Base-by-base conservation (phyloP, 1,139 yeast genomes). In the Pichia sp. region DNA sequence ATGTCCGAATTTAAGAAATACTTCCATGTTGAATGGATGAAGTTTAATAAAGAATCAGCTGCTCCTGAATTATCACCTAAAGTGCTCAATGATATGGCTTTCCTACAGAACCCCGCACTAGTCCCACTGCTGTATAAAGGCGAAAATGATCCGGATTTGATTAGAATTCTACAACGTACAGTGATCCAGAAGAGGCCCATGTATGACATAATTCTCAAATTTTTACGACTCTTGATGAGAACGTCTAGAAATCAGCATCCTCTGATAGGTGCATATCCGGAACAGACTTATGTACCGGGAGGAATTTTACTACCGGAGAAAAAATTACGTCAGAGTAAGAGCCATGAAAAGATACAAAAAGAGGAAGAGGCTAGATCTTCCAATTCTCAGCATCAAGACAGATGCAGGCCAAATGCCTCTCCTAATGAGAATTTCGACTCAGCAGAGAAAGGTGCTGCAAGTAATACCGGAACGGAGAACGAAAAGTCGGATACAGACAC, bases 1-100 rank as follows among this genome's bases (percentile, higher is more conserved):
- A 62, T 62, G 45, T 43, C 55, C 8, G 65, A 65, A 41, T 65
- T 63, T 30, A 29, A 54, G 31, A n/a, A 42, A 8, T 50, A 30
- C 15, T 53, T 53, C 15, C n/a, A 42, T 8, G 40, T 31, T 2
- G 49, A 49, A 32, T 50, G 54, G 47, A 36, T 3, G 8, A 13
- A 15, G 11, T 23, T 4, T 19, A 4, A 47, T 32, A 11, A n/a
- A n/a, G 5, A 32, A 4, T 4, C 19, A 5, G 13, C 23, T 2
- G 23, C 40, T 8, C 54, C 54, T 7, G 19, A 36, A 5, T 38
- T 54, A 10, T 16, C 55, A 19, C 23, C 31, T 8, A 45, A 50
- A 38, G 26, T 45, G 47, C 46, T 42, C 5, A 23, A 47, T 36
- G 48, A 55, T 44, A 31, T 57, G n/a, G 31, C 58, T 23, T 56